Conservation (phyloP, 2,329 filamentous ascomycete genomes). For the Fusarium liriodendri region DNA sequence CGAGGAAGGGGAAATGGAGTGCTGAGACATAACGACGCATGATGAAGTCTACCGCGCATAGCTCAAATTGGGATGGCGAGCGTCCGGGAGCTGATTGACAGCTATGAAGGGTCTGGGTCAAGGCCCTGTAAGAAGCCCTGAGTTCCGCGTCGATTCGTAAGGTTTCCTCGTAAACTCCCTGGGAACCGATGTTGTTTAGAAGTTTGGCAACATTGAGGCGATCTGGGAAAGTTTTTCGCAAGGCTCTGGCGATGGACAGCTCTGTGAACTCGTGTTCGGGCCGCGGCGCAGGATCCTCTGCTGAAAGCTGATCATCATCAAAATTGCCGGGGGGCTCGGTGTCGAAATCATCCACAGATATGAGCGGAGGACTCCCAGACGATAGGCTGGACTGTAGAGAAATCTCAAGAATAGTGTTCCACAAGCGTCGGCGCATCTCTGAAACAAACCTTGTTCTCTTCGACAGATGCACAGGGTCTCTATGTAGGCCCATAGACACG, state of each 20-base stretch:
- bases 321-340: constrained; percentile 61
- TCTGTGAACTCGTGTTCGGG: constrained; percentile 53
- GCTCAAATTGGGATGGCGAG: constrained; percentile 52
- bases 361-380: constrained; percentile 58
- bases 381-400: constrained; percentile 57
- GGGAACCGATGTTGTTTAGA: constrained; percentile 56
- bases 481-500: constrained; percentile 62
- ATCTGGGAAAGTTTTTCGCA: constrained; percentile 55
- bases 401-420: constrained; percentile 65
- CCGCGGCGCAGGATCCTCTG: constrained; percentile 45
- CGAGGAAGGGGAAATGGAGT: constrained; percentile 66
- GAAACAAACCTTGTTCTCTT: constrained; percentile 49
- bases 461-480: constrained; percentile 57
- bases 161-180: constrained; percentile 56
- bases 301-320: constrained; percentile 60
- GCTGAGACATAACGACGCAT: constrained; percentile 65
- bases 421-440: constrained; percentile 63
- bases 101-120: constrained; percentile 50
- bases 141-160: constrained; percentile 58
- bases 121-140: constrained; percentile 53
- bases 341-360: constrained; percentile 60
- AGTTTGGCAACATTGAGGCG: constrained; percentile 56
- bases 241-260: constrained; percentile 52
- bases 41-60: constrained; percentile 60
- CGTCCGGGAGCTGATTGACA: constrained; percentile 26